These are phyloP conservation scores for Mollisia scopiformis DNA, from an alignment of 2,329 filamentous ascomycete species.

Conservation along the genomic window DNA sequence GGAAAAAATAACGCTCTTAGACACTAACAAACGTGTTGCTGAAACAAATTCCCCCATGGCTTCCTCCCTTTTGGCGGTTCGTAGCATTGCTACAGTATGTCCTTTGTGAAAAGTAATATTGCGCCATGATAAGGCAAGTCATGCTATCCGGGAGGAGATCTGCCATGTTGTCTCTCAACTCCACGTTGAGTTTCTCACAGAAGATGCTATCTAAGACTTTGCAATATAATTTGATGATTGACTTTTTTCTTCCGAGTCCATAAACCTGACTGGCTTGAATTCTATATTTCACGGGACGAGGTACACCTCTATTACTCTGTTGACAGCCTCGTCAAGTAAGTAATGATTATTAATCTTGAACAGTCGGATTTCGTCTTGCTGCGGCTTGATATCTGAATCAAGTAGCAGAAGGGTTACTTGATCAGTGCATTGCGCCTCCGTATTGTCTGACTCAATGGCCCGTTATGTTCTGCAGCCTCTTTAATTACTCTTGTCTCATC, in stretches of 20 bases:
- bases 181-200: background rate
- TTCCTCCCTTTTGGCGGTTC: background rate
- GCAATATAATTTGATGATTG: no score
- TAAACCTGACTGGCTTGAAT: no score
- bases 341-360: no score
- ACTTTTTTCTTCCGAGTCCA: no score
- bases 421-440: background rate
- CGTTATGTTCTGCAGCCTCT: background rate
- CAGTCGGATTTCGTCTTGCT: no score
- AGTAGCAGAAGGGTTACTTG: background rate
- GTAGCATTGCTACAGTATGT: background rate
- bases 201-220: no score
- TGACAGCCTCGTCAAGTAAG: no score
- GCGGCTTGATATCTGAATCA: background rate
- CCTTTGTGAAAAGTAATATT: background rate
- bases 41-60: slow-evolving; percentile 2
- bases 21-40: slow-evolving; percentile 4
- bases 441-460: background rate
- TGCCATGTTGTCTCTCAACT: background rate
- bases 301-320: no score
- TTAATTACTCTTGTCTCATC: background rate
- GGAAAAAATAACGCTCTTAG: background rate
- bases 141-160: background rate
- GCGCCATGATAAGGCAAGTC: slow-evolving; percentile 7
- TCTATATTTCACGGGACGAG: no score